Conservation (phyloP, 352 stramenopile genomes). For the Phytophthora vignae region DNA sequence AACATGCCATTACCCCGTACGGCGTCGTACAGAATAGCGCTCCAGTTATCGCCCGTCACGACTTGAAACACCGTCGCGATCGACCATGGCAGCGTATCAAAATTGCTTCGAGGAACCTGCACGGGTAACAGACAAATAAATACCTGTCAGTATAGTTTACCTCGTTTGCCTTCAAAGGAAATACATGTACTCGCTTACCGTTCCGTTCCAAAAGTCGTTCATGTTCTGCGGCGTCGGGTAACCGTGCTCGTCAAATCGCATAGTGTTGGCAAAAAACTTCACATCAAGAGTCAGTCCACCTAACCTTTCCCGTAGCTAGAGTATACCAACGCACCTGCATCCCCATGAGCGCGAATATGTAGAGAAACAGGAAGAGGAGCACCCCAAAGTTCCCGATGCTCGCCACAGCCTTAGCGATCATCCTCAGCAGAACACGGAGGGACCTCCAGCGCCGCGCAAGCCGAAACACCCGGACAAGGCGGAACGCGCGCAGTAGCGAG, state of each 20-base stretch:
- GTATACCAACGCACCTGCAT: slow-evolving; percentile 56
- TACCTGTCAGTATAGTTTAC: neutral
- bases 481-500: slow-evolving; percentile 86
- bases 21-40: slow-evolving; percentile 92
- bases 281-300: neutral
- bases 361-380: slow-evolving; percentile 94
- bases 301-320: too few species aligned
- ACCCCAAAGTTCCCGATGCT: slow-evolving; percentile 94
- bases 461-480: slow-evolving; percentile 93
- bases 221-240: slow-evolving; percentile 49
- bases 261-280: slow-evolving; percentile 92
- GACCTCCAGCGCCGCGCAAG: slow-evolving; percentile 91
- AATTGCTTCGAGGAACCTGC: slow-evolving; percentile 78
- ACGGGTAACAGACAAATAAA: too few species aligned
- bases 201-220: slow-evolving; percentile 62
- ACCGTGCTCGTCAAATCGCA: slow-evolving; percentile 88
- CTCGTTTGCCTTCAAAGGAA: neutral
- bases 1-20: slow-evolving; percentile 70
- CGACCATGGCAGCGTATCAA: slow-evolving; percentile 81
- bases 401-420: slow-evolving; percentile 86
- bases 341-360: slow-evolving; percentile 91
- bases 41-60: slow-evolving; percentile 94
- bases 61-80: slow-evolving; percentile 91
- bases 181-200: slow-evolving; percentile 39
- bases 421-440: slow-evolving; percentile 88